These are phyloP conservation scores for Alternaria panax DNA, from an alignment of 2,329 filamentous ascomycete species.

Conservation along the genomic window DNA sequence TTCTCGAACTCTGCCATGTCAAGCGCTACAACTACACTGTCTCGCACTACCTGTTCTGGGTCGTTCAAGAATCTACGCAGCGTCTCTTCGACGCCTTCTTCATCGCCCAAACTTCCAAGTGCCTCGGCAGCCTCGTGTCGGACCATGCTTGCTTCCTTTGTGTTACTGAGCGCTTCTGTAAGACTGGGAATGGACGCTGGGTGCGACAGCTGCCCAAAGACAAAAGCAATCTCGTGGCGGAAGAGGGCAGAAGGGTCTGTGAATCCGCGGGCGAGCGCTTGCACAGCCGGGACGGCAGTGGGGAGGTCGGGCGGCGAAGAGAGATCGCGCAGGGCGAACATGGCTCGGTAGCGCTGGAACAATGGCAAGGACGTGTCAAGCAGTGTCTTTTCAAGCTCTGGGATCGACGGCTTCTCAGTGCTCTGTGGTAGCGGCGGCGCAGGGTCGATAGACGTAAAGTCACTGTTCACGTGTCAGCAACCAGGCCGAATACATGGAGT, in stretches of 20 bases:
- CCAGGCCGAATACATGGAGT: not conserved
- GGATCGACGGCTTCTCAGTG: constrained; percentile 68
- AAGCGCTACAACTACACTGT: constrained; percentile 92
- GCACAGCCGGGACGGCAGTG: constrained; percentile 85
- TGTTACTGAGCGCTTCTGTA: constrained; percentile 76
- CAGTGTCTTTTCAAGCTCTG: constrained; percentile 76
- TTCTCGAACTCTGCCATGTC: constrained; percentile 99
- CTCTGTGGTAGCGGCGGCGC: constrained; percentile 84
- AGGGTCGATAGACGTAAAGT: constrained; percentile 95
- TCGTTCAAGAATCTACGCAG: constrained; percentile 86
- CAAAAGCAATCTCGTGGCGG: constrained; percentile 97
- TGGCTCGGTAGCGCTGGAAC: constrained; percentile 93
- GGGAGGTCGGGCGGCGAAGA: constrained; percentile 91
- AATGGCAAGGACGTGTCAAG: constrained; percentile 81
- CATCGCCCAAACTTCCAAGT: constrained; percentile 89
- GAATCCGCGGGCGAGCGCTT: constrained; percentile 85
- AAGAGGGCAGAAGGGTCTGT: constrained; percentile 88
- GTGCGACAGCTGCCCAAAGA: constrained; percentile 95
- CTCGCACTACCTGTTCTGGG: constrained; percentile 89
- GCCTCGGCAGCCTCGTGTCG: constrained; percentile 97
- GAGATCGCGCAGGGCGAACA: constrained; percentile 96
- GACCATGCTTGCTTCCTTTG: constrained; percentile 91
- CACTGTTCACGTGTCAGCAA: constrained; percentile 62
- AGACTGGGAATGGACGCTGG: constrained; percentile 95
- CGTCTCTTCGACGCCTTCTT: constrained; percentile 88